Evolutionary conservation across 352 stramenopile species (phyloP).

Genomic region (Pythium rishiriense): DNA sequence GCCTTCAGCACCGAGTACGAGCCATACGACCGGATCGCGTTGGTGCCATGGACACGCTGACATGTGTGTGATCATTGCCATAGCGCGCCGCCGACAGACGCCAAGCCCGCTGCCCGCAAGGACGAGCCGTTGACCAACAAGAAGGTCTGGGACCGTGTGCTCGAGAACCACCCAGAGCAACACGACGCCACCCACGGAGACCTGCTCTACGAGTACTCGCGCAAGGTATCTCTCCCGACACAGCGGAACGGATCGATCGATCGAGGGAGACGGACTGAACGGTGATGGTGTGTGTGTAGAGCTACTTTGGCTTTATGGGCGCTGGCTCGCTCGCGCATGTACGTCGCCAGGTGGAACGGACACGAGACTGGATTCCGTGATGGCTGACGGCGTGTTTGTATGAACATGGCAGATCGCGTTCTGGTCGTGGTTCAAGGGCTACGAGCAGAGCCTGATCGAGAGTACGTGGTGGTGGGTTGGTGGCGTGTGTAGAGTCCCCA

Average conservation of each 20-base stretch:
- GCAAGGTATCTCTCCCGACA: conserved; percentile 47
- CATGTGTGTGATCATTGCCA: neutral
- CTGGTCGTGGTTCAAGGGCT: conserved; percentile 89
- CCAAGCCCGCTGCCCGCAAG: conserved; percentile 9
- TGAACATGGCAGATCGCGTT: conserved; percentile 68
- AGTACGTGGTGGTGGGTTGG: conserved; percentile 38
- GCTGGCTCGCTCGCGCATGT: conserved; percentile 79
- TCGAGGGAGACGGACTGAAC: too few relatives aligned
- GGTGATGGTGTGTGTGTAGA: conserved; percentile 35
- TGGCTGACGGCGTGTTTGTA: neutral
- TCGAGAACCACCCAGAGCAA: conserved; percentile 55
- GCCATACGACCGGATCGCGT: neutral
- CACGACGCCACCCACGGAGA: conserved; percentile 56
- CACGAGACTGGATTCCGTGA: neutral
- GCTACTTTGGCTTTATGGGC: conserved; percentile 81
- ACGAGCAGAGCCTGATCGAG: conserved; percentile 80
- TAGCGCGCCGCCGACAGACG: conserved; percentile 1
- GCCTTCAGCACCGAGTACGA: conserved; percentile 46
- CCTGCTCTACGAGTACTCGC: conserved; percentile 81
- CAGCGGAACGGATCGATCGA: neutral
- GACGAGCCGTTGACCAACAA: conserved; percentile 64
- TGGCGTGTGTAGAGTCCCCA: neutral
- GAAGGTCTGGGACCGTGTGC: conserved; percentile 71
- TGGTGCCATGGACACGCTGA: conserved; percentile 22
- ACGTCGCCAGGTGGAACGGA: conserved; percentile 7